Conservation (phyloP, 2,329 filamentous ascomycete species). For the Colletotrichum sp. region DNA sequence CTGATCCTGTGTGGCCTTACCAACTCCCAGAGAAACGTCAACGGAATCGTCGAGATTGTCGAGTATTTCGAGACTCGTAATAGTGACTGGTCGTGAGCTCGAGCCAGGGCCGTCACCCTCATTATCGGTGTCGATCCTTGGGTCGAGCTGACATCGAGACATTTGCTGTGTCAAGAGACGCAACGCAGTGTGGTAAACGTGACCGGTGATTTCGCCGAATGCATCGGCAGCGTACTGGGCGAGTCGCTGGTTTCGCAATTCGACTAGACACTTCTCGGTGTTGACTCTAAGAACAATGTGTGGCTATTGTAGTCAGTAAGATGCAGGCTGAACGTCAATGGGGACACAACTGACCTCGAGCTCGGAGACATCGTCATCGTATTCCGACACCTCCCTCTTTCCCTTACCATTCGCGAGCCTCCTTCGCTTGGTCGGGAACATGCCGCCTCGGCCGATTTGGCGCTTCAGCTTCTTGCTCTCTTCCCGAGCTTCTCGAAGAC, state of each 20-base stretch:
- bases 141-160: constrained; percentile 67
- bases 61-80: constrained; percentile 62
- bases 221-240: constrained; percentile 72
- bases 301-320: constrained; percentile 53
- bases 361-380: constrained; percentile 46
- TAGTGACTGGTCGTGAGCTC: constrained; percentile 33
- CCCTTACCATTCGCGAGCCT: constrained; percentile 56
- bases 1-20: constrained; percentile 53
- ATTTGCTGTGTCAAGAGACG: constrained; percentile 72
- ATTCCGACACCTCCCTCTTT: constrained; percentile 34
- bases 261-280: constrained; percentile 81
- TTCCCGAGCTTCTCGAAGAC: constrained; percentile 57
- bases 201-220: constrained; percentile 74
- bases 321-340: not conserved
- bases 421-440: constrained; percentile 52
- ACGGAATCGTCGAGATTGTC: constrained; percentile 56
- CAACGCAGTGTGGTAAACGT: constrained; percentile 79
- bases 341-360: constrained; percentile 53
- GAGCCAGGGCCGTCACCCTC: constrained; percentile 29
- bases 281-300: constrained; percentile 80
- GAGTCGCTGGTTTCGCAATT: constrained; percentile 79
- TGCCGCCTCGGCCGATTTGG: constrained; percentile 48
- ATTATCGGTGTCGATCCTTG: constrained; percentile 48
- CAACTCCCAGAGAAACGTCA: constrained; percentile 61
- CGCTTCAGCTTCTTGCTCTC: constrained; percentile 57